phyloP scores from a whole-genome alignment of 1,284 basidiomycete genomes.

The Clitocybe nebularis region DNA sequence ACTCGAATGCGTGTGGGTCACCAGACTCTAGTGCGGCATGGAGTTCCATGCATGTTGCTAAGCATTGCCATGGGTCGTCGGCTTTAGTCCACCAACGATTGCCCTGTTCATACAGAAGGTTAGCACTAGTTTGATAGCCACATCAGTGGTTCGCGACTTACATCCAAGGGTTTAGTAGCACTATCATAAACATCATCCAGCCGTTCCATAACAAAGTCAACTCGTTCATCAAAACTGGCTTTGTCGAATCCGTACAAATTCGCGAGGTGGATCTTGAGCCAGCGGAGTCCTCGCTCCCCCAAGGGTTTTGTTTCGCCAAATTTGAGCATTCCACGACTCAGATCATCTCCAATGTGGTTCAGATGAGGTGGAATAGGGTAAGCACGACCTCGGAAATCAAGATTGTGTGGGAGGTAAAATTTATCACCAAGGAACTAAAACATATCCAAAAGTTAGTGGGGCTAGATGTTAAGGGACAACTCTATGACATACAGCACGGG shows the following conservation, averaged over 20 bases:
- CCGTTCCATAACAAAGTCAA: slow-evolving; percentile 71
- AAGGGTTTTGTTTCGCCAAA: slow-evolving; percentile 84
- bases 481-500: slow-evolving; percentile 69
- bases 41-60: slow-evolving; percentile 90
- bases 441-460: slow-evolving; percentile 1
- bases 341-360: slow-evolving; percentile 94
- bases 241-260: slow-evolving; percentile 96
- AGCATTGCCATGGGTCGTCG: slow-evolving; percentile 97
- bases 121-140: neutral
- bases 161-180: slow-evolving; percentile 81
- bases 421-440: slow-evolving; percentile 76
- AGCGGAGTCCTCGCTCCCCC: slow-evolving; percentile 75
- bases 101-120: slow-evolving; percentile 38
- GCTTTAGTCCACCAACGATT: slow-evolving; percentile 86
- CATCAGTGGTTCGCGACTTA: too few species aligned
- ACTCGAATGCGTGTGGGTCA: slow-evolving; percentile 71
- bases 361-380: slow-evolving; percentile 97
- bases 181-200: slow-evolving; percentile 81
- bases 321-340: slow-evolving; percentile 84
- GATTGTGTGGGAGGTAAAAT: slow-evolving; percentile 94
- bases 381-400: slow-evolving; percentile 97
- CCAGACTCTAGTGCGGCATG: slow-evolving; percentile 71
- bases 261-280: slow-evolving; percentile 92
- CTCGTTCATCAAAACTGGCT: slow-evolving; percentile 90
- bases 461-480: slow-evolving; percentile 1